These are phyloP conservation scores for Aspergillus ellipticus DNA, from an alignment of 495 filamentous ascomycete species.

Conservation along the genomic window DNA sequence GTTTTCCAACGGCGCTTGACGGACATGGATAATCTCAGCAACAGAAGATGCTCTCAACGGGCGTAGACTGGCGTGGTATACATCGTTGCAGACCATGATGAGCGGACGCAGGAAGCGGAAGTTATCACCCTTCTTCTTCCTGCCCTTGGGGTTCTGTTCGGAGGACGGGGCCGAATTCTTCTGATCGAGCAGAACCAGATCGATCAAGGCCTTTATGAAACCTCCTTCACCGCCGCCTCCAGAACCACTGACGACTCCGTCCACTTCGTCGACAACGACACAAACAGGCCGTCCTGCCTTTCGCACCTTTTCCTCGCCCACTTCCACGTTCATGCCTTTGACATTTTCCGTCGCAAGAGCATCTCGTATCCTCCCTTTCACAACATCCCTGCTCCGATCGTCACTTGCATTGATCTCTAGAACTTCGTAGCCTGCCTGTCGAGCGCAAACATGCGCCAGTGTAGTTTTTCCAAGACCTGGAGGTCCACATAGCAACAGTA, in stretches of 20 bases:
- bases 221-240: conserved; percentile 72
- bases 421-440: conserved; percentile 91
- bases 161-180: conserved; percentile 60
- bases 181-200: conserved; percentile 79
- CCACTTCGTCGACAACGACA: conserved; percentile 93
- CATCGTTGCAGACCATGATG: conserved; percentile 93
- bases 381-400: conserved; percentile 91
- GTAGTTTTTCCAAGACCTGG: conserved; percentile 96
- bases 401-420: conserved; percentile 96
- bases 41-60: conserved; percentile 74
- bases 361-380: conserved; percentile 83
- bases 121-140: conserved; percentile 68
- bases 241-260: conserved; percentile 81
- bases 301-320: conserved; percentile 57
- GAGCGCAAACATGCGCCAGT: conserved; percentile 90
- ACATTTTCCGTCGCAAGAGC: conserved; percentile 90
- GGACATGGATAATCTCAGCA: conserved; percentile 89
- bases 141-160: conserved; percentile 29
- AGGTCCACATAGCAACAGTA: conserved; percentile 83
- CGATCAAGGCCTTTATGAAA: conserved; percentile 92
- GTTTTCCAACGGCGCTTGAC: conserved; percentile 81
- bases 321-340: conserved; percentile 68
- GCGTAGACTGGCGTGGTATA: conserved; percentile 88
- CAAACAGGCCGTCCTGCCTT: conserved; percentile 85
- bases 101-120: conserved; percentile 84